Percentiles rank a stretch among this genome's conserved stretches.
These are phyloP conservation scores for Rhipidocladum racemiflorum DNA, from an alignment of 176 grass and related monocot genomes.

Conservation along the genomic window DNA sequence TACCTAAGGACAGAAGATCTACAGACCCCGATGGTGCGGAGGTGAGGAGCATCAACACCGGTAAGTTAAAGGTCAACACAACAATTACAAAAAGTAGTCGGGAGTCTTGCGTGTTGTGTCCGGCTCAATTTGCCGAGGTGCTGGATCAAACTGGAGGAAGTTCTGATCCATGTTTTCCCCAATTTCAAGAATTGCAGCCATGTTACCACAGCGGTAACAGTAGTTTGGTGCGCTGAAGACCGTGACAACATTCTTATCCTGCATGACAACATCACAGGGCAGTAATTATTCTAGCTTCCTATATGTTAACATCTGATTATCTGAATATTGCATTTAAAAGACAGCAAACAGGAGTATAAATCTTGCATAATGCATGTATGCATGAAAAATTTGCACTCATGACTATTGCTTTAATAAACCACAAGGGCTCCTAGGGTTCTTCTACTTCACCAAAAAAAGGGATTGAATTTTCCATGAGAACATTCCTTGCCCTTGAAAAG, in stretches of 20 bases:
- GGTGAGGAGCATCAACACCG: slow-evolving; percentile 49
- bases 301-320: not conserved
- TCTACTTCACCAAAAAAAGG: not conserved
- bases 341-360: not conserved
- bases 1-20: slow-evolving; percentile 49
- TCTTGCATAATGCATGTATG: not conserved
- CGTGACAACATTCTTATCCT: slow-evolving; percentile 97
- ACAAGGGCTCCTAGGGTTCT: not conserved
- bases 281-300: slow-evolving; percentile 14
- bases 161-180: slow-evolving; percentile 97
- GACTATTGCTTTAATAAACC: not conserved
- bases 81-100: slow-evolving; percentile 95
- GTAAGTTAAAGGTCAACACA: slow-evolving; percentile 42
- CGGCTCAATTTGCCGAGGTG: slow-evolving; percentile 83
- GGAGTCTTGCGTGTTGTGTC: slow-evolving; percentile 92
- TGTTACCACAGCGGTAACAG: slow-evolving; percentile 95
- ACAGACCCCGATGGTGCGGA: slow-evolving; percentile 28
- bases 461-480: not conserved
- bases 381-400: not conserved
- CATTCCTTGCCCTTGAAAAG: not conserved
- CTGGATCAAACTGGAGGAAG: slow-evolving; percentile 94
- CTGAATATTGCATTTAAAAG: not conserved
- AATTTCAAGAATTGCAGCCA: slow-evolving; percentile 93
- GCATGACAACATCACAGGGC: slow-evolving; percentile 19
- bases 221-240: slow-evolving; percentile 97